A percentile compares a stretch with the other conserved stretches of the same genome.
These are phyloP conservation scores for Coemansia sp. DNA, from an alignment of 192 early-diverging fungal species.

Conservation along the genomic window DNA sequence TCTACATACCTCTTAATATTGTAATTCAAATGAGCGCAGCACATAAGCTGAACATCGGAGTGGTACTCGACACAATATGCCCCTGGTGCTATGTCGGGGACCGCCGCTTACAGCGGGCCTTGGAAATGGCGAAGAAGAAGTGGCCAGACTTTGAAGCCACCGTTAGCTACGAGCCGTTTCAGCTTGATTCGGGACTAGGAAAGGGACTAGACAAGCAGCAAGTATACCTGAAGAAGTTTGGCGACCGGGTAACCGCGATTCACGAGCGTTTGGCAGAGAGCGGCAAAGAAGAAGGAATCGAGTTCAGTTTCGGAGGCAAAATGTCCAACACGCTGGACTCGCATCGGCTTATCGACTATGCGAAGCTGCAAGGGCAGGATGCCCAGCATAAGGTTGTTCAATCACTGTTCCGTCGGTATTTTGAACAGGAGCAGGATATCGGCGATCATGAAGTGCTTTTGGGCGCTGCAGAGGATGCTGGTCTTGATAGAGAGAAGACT, in stretches of 20 bases:
- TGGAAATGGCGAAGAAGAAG: constrained; percentile 42
- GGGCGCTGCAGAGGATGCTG: constrained; percentile 57
- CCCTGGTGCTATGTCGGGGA: constrained; percentile 82
- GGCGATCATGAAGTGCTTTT: constrained; percentile 60
- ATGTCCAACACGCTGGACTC: constrained; percentile 65
- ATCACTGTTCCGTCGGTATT: constrained; percentile 64
- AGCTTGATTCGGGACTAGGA: constrained; percentile 60
- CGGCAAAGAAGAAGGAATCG: constrained; percentile 65
- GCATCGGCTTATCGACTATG: constrained; percentile 65
- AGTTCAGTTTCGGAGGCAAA: constrained; percentile 63
- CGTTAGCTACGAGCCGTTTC: constrained; percentile 66
- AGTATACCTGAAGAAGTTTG: constrained; percentile 67
- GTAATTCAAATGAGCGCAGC: background rate
- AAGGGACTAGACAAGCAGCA: constrained; percentile 55
- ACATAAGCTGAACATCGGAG: constrained; percentile 55
- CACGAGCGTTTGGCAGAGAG: constrained; percentile 52
- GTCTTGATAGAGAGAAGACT: constrained; percentile 55
- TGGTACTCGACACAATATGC: constrained; percentile 68
- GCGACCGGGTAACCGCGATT: constrained; percentile 57
- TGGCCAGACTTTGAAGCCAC: constrained; percentile 58
- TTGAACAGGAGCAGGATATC: constrained; percentile 70
- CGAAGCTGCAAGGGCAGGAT: constrained; percentile 36
- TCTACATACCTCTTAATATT: background rate
- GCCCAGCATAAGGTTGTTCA: constrained; percentile 61
- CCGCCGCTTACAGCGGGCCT: constrained; percentile 66